Percentiles rank a stretch among this genome's conserved stretches.
Evolutionary conservation across 2,329 filamentous ascomycete species (phyloP).

Genomic region (Clathrospora elynae): DNA sequence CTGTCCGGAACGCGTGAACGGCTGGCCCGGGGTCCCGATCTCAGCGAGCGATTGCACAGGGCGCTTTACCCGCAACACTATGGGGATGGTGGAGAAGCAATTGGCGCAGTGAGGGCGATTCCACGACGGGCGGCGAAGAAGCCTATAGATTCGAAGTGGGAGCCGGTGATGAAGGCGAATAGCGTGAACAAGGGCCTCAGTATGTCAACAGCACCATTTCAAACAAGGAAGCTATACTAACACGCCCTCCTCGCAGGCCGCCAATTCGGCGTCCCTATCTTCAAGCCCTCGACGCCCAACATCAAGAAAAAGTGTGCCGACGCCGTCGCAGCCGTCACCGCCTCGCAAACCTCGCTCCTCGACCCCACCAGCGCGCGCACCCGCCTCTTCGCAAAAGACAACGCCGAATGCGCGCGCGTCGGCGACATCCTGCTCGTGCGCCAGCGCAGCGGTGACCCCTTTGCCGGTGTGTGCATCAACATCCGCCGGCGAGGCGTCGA

Average conservation of each 20-base stretch:
- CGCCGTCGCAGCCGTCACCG: constrained; percentile 70
- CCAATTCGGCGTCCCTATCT: constrained; percentile 55
- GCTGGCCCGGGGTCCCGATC: constrained; percentile 11
- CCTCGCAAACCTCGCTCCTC: constrained; percentile 71
- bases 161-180: constrained; percentile 16
- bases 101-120: constrained; percentile 1
- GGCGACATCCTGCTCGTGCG: constrained; percentile 93
- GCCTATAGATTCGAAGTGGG: constrained; percentile 18
- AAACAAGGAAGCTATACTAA: constrained; percentile 4
- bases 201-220: constrained; percentile 3
- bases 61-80: constrained; percentile 22
- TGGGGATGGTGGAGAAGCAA: constrained; percentile 4
- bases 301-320: constrained; percentile 64
- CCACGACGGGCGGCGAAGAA: constrained; percentile 11
- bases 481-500: constrained; percentile 86
- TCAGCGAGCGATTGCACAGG: constrained; percentile 29
- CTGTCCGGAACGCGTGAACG: constrained; percentile 9
- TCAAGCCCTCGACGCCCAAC: constrained; percentile 60
- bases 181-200: constrained; percentile 20
- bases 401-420: constrained; percentile 77
- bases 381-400: constrained; percentile 76
- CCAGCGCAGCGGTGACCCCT: constrained; percentile 83
- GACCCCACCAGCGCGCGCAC: constrained; percentile 85
- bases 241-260: constrained; percentile 17
- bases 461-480: constrained; percentile 84